These are phyloP conservation scores for Phytopythium kandeliae DNA, from an alignment of 352 stramenopile species.

Conservation along the genomic window DNA sequence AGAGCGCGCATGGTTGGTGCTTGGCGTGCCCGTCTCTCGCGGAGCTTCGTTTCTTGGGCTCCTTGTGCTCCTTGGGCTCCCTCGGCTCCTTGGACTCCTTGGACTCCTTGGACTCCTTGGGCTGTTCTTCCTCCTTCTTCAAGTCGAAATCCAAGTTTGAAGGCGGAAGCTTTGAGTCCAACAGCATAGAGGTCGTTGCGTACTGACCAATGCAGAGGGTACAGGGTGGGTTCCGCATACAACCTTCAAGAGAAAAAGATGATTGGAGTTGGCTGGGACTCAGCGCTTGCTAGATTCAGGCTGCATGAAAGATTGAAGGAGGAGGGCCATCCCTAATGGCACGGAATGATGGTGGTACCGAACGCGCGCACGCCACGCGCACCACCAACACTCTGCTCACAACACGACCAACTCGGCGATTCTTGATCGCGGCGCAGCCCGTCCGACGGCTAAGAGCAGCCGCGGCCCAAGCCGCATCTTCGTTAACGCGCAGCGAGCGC, in stretches of 20 bases:
- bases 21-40: neutral
- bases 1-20: slow-evolving; percentile 10
- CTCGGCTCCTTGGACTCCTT: too few relatives aligned
- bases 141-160: slow-evolving; percentile 26
- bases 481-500: too few relatives aligned
- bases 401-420: too few relatives aligned
- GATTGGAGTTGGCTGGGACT: neutral
- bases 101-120: too few relatives aligned
- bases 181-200: neutral
- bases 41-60: neutral
- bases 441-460: too few relatives aligned
- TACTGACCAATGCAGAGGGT: neutral
- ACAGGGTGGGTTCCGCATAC: neutral
- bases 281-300: neutral
- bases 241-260: neutral
- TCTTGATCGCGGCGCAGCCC: too few relatives aligned
- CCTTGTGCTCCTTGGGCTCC: neutral
- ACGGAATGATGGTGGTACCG: slow-evolving; percentile 1
- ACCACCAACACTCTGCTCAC: neutral
- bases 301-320: neutral
- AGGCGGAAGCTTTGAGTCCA: slow-evolving; percentile 6
- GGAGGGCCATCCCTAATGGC: neutral
- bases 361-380: neutral
- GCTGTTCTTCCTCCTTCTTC: slow-evolving; percentile 21
- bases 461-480: too few relatives aligned